Evolutionary conservation across 371 early-diverging fungal genomes (phyloP), one percentile per base, ranked within the genome.

Genomic region (Gilbertella persicaria): DNA sequence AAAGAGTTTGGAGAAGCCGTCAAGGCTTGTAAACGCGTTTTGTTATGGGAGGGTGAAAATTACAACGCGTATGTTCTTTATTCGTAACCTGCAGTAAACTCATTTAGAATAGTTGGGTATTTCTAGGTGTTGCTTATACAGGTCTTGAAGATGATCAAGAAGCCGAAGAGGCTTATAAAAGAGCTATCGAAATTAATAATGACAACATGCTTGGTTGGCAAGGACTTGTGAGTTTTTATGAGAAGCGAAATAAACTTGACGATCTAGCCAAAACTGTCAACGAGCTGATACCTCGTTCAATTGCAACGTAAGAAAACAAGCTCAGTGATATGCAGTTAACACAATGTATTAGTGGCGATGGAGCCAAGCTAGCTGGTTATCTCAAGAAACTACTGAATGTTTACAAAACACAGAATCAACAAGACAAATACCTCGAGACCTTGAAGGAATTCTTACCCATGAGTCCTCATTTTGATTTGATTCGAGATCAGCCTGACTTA

Each of bases 1-100:
- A 90, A 92, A 63, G 79, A 90, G 41, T 93, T 78, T 61, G 84
- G 80, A 30, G 82, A 84, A 36, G 91, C 90, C 7, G 78, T 91
- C 49, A 83, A 83, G 25, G 72, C 83, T 20, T 83, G 90, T 62
- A 75, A 83, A 37, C 76, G 85, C 29, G 78, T 93, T 19, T 74
- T 94, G 2, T 80, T 90, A 39, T 72, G 79, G 62, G 94, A 93
- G 44, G 70, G 75, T 8, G 73, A 66, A 16, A 93, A 90, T 64
- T 94, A 94, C 71, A 89, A 86, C 69, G 95, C 87, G 85, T 87
- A 82, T 62, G 60, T n/a, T 13, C 26, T 36, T 12, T 25, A 21
- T 25, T 41, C 17, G 9, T 13, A 24, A n/a, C 13, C 10, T 5
- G 16, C 40, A 40, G 2, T 20, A 4, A 19, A 37, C 7, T 41